phyloP scores from a whole-genome alignment of 768 basidiomycete species.

The Termitomyces sp. region DNA sequence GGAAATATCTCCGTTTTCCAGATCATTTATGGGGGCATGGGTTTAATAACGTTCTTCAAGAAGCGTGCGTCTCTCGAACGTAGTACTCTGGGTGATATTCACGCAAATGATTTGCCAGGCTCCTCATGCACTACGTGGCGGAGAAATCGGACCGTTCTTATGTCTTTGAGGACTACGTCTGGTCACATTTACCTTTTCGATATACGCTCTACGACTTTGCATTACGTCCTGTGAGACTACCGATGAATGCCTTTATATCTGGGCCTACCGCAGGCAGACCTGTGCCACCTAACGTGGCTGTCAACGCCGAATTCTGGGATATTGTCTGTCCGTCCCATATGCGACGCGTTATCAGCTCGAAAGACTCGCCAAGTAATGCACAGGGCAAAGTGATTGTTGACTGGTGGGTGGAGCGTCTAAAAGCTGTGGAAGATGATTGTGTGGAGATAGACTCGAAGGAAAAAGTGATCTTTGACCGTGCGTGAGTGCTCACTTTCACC shows the following conservation, averaged over 20 bases:
- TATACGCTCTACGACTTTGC: slow-evolving; percentile 54
- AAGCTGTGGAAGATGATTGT: slow-evolving; percentile 31
- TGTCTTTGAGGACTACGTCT: slow-evolving; percentile 62
- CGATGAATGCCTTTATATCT: slow-evolving; percentile 55
- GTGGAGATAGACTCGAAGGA: slow-evolving; percentile 41
- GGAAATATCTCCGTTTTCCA: slow-evolving; percentile 46
- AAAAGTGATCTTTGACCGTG: slow-evolving; percentile 42
- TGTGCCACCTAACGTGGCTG: slow-evolving; percentile 29
- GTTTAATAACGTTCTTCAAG: slow-evolving; percentile 59
- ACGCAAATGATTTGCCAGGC: slow-evolving; percentile 20
- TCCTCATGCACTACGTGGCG: slow-evolving; percentile 52
- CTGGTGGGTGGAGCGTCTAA: slow-evolving; percentile 47
- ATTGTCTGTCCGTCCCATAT: slow-evolving; percentile 38
- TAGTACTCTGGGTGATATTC: not conserved
- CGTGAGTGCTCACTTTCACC: slow-evolving; percentile 30
- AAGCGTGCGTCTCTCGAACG: slow-evolving; percentile 35
- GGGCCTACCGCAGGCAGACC: slow-evolving; percentile 54
- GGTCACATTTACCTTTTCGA: slow-evolving; percentile 51
- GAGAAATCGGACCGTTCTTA: slow-evolving; percentile 47
- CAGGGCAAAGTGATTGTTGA: slow-evolving; percentile 41
- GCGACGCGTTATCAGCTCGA: slow-evolving; percentile 30
- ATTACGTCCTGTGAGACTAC: slow-evolving; percentile 48
- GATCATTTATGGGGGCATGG: slow-evolving; percentile 60
- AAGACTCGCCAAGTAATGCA: slow-evolving; percentile 30
- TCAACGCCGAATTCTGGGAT: slow-evolving; percentile 49